Evolutionary conservation across 1,139 yeast genomes (phyloP), one percentile per base, ranked within the genome.

Genomic region (Lodderomyces theae): DNA sequence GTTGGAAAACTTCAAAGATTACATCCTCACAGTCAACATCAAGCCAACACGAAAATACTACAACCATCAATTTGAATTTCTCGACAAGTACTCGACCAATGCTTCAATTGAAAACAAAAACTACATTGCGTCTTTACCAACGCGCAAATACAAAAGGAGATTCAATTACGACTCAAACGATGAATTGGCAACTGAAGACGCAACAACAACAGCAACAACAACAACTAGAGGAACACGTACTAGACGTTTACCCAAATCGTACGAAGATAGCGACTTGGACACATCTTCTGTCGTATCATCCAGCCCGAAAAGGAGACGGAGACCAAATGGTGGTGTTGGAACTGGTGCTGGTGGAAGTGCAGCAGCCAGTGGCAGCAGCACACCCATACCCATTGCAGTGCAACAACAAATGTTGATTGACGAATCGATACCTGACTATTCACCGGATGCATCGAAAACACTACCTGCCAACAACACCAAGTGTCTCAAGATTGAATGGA

Each of bases 401-500:
- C 74, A 69, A 48, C 75, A 69, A 47, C 74, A 69, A 42, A 58
- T 64, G 42, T 58, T 69, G 37, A 75, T 80, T 52, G 88, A 84
- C 53, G 86, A 72, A 50, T 59, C 66, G 26, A 71, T 72, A 42
- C 79, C 66, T n/a, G 97, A 92, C 62, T 90, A 75, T 60, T 80
- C 92, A 6, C 97, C 97, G 5, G 63, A 63, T 43, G 66, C 86
- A 1, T 57, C 72, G 1, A 39, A 37, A 6, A 73, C 86, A 1
- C 69, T 92, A 45, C 89, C 95, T 24, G 67, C 76, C 17, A 81
- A 80, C 53, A 81, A 81, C 54, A 50, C 64, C 36, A 82, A 83
- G 62, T 79, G 89, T 51, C 72, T 92, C 53, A 84, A 84, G 57
- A 86, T 95, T 37, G 97, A 90, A 58, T 92, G 98, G 98, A 90